Evolutionary conservation across 1,139 yeast genomes (phyloP).

Genomic region (Yamadazyma dendronema): DNA sequence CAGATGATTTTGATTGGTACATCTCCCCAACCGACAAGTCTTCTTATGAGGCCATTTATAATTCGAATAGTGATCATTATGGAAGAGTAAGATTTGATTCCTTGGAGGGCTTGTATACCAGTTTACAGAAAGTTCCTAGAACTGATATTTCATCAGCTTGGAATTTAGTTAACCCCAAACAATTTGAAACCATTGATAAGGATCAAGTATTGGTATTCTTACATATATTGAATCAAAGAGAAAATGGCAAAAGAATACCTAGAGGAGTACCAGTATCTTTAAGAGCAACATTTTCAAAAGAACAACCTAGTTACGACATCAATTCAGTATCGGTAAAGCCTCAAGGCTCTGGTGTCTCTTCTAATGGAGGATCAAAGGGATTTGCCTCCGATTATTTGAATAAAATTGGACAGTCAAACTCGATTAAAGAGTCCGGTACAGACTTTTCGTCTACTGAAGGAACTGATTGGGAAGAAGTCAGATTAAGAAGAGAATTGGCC

Average conservation of each 20-base stretch:
- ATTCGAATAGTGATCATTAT: constrained; percentile 69
- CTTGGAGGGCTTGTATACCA: constrained; percentile 63
- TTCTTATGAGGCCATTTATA: constrained; percentile 76
- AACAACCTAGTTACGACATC: constrained; percentile 74
- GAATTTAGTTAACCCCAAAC: constrained; percentile 91
- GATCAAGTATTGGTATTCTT: constrained; percentile 88
- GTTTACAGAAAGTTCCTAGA: constrained; percentile 71
- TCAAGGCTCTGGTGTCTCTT: constrained; percentile 10
- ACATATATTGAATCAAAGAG: constrained; percentile 88
- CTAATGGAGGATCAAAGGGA: constrained; percentile 22
- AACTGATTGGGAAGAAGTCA: constrained; percentile 84
- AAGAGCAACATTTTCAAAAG: constrained; percentile 88
- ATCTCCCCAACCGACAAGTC: constrained; percentile 83
- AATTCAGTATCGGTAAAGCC: constrained; percentile 18
- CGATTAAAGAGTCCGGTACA: constrained; percentile 59
- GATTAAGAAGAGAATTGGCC: constrained; percentile 74
- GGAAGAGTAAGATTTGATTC: constrained; percentile 84
- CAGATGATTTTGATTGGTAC: constrained; percentile 90
- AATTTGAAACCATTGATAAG: constrained; percentile 82
- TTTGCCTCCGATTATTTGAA: constrained; percentile 42
- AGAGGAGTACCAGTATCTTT: constrained; percentile 92
- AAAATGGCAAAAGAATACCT: constrained; percentile 84
- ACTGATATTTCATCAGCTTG: constrained; percentile 91
- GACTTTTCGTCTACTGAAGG: constrained; percentile 74
- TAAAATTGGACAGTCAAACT: constrained; percentile 49